Conservation (phyloP, 805 yeast species). For the Hanseniaspora lachancei region DNA sequence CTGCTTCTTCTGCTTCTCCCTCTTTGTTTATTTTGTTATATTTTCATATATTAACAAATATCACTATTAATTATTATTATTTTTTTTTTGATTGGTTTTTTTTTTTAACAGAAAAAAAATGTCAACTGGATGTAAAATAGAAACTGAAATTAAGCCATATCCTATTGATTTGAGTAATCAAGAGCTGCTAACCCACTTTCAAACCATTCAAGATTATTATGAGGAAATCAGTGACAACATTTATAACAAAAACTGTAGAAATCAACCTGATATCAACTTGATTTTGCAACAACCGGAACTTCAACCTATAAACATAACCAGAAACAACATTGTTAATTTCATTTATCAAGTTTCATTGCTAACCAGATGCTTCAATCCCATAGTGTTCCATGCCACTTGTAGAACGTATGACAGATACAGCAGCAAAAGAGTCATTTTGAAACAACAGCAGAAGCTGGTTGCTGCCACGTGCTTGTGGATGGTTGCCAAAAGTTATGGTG, state of each 20-base stretch:
- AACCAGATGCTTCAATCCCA: slow-evolving; percentile 46
- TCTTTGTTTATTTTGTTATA: not conserved
- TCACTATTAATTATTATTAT: not conserved
- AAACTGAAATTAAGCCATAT: slow-evolving; percentile 37
- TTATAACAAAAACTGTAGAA: slow-evolving; percentile 27
- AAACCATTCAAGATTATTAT: slow-evolving; percentile 38
- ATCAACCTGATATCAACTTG: slow-evolving; percentile 46
- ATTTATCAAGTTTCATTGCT: slow-evolving; percentile 56
- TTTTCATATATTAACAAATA: not conserved
- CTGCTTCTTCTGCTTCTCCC: not conserved
- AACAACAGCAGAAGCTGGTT: slow-evolving; percentile 79
- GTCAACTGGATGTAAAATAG: slow-evolving; percentile 6
- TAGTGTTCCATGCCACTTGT: slow-evolving; percentile 53
- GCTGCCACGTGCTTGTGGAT: slow-evolving; percentile 90
- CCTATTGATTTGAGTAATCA: slow-evolving; percentile 37
- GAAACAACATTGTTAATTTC: slow-evolving; percentile 68
- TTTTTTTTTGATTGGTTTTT: not conserved
- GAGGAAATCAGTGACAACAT: slow-evolving; percentile 35
- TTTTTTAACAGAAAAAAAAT: not conserved
- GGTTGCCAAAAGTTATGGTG: slow-evolving; percentile 72
- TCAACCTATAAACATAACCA: slow-evolving; percentile 42
- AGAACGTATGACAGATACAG: slow-evolving; percentile 83
- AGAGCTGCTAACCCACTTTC: slow-evolving; percentile 38
- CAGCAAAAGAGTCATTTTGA: slow-evolving; percentile 68
- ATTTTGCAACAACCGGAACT: slow-evolving; percentile 84